These are phyloP conservation scores for Starmerella etchellsii DNA, from an alignment of 805 yeast species.

Conservation along the genomic window DNA sequence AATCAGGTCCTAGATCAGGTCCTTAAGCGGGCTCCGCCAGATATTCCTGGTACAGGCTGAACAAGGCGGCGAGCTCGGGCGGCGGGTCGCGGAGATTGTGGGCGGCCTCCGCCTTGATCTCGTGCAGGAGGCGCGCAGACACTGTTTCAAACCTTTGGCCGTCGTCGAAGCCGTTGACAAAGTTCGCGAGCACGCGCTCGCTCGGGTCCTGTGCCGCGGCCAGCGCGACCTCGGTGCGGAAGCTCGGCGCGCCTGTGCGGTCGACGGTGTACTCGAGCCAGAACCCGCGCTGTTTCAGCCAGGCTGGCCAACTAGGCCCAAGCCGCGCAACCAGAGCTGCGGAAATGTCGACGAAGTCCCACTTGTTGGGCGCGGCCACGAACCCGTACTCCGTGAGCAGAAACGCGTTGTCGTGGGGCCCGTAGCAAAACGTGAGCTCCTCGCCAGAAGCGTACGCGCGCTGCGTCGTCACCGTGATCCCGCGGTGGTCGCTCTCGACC, in stretches of 20 bases:
- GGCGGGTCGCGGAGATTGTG: not conserved
- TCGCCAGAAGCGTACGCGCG: constrained; percentile 31
- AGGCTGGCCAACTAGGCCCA: constrained; percentile 28
- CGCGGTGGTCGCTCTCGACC: constrained; percentile 36
- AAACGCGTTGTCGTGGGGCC: constrained; percentile 78
- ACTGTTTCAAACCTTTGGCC: constrained; percentile 4
- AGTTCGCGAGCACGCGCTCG: constrained; percentile 5
- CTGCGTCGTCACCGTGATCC: constrained; percentile 41
- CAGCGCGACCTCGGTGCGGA: constrained; percentile 62
- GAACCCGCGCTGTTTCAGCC: constrained; percentile 43
- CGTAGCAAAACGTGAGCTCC: constrained; percentile 66
- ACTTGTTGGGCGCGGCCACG: constrained; percentile 37
- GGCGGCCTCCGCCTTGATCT: not conserved
- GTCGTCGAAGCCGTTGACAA: constrained; percentile 14
- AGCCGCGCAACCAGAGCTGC: constrained; percentile 24
- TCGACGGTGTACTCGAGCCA: constrained; percentile 63
- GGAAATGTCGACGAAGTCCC: constrained; percentile 62
- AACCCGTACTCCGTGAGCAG: constrained; percentile 83
- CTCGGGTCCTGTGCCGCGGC: constrained; percentile 28
- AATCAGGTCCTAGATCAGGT: no score
- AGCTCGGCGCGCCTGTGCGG: constrained; percentile 30
- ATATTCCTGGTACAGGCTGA: no score
- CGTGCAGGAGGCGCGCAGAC: not conserved
- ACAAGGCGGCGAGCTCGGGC: no score
- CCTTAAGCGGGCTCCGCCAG: no score